phyloP scores from a whole-genome alignment of 495 filamentous ascomycete species.

The Aspergillus steynii region DNA sequence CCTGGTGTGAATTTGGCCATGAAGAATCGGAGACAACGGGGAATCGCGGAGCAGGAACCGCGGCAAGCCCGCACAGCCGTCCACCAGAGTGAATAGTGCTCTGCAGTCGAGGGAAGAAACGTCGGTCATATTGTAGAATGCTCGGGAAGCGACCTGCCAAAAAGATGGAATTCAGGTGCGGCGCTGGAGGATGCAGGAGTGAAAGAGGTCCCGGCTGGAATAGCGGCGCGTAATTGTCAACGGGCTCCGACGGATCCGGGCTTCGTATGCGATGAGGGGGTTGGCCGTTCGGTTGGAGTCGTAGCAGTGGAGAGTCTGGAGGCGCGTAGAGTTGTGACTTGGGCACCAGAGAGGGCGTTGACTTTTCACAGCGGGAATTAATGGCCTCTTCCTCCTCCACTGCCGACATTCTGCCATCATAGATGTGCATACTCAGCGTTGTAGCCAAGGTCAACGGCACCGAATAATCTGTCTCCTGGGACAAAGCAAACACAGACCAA shows the following conservation, averaged over 20 bases:
- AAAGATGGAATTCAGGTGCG: slow-evolving; percentile 48
- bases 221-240: slow-evolving; percentile 66
- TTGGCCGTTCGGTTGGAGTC: slow-evolving; percentile 40
- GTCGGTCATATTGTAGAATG: slow-evolving; percentile 85
- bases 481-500: slow-evolving; percentile 81
- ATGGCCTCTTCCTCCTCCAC: slow-evolving; percentile 45
- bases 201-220: slow-evolving; percentile 80
- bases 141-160: slow-evolving; percentile 87
- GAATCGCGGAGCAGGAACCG: slow-evolving; percentile 64
- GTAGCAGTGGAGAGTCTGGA: slow-evolving; percentile 39
- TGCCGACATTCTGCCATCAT: slow-evolving; percentile 66
- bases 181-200: slow-evolving; percentile 71
- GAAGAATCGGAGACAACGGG: slow-evolving; percentile 49
- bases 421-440: slow-evolving; percentile 76
- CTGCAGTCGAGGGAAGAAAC: slow-evolving; percentile 77
- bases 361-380: slow-evolving; percentile 41
- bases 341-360: slow-evolving; percentile 26
- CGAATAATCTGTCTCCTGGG: slow-evolving; percentile 65
- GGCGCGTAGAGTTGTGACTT: slow-evolving; percentile 37
- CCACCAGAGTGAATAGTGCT: slow-evolving; percentile 83
- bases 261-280: slow-evolving; percentile 47
- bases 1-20: slow-evolving; percentile 55
- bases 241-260: slow-evolving; percentile 35
- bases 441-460: slow-evolving; percentile 86
- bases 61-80: slow-evolving; percentile 73